Evolutionary conservation across 169 alveolate genomes (phyloP).

Genomic region (Besnoitia besnoiti): DNA sequence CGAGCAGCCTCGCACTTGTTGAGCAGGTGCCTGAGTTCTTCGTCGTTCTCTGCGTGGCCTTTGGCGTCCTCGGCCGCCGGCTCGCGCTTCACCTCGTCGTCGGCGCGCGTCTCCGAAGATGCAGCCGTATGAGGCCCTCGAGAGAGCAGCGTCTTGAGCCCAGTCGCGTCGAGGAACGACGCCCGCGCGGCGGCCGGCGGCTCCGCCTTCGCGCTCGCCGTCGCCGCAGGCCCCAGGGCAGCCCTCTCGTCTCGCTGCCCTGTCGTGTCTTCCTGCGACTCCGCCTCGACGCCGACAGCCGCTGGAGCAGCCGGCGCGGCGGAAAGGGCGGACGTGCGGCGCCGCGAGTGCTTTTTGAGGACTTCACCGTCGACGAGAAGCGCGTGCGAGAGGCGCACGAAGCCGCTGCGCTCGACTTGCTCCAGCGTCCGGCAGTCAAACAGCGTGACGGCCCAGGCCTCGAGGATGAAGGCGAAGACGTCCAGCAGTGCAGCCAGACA

Average conservation of each 20-base stretch:
- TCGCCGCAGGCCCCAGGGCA: no score
- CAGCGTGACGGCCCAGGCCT: background rate
- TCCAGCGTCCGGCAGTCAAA: constrained; percentile 30
- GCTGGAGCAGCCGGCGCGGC: no score
- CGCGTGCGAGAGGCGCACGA: background rate
- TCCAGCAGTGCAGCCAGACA: background rate
- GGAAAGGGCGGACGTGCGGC: background rate
- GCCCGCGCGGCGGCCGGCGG: background rate
- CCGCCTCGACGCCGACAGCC: no score
- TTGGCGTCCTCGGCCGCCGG: background rate
- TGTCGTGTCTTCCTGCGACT: no score
- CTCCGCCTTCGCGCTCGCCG: background rate
- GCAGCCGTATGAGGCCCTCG: background rate
- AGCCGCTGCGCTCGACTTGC: background rate
- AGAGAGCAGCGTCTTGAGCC: background rate
- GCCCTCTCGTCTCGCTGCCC: no score
- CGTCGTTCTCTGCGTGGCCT: background rate
- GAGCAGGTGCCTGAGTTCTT: background rate
- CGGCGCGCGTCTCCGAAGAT: background rate
- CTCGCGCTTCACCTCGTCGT: background rate
- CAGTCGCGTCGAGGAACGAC: background rate
- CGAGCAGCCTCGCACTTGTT: background rate
- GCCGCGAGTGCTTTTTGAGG: background rate
- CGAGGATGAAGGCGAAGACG: background rate
- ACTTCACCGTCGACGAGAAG: constrained; percentile 4